Base-by-base conservation (phyloP, 2,329 filamentous ascomycete genomes). In the Pseudogymnoascus sp. region DNA sequence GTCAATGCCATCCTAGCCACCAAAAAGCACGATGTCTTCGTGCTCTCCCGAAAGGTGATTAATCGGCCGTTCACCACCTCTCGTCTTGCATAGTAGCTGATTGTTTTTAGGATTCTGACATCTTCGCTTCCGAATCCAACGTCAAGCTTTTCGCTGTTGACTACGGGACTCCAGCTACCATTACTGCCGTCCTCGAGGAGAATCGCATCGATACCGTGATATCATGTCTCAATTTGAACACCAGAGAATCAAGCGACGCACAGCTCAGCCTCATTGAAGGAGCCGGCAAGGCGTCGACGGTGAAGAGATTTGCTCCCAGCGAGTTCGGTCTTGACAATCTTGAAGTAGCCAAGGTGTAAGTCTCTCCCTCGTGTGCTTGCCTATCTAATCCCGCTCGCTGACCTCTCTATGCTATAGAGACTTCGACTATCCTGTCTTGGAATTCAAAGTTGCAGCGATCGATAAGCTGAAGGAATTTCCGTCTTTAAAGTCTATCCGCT, bases 301-400 rank as follows among this genome's bases (percentile, higher is more conserved):
- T 75, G n/a, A 68, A 64, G 60, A 70, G 75, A 62, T 76, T 76
- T 68, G 69, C 75, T 8, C 75, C 75, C 2, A 75, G 74, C 34
- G 75, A 77, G 64, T 76, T 73, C 64, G 75, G 75, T 42, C 69
- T 76, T 61, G 74, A 76, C 61, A 76, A 76, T 63, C 16, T 57
- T 21, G 51, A 57, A 21, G 51, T 57, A 21, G 29, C 51, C 29
- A 57, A 36, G n/a, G 29, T 36, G 51, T 57, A 36, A 14, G 51
- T 2, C 29, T 18, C 4, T 18, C 51, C n/a, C 10, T 14, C 16
- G 10, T 4, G 3, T 36, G 5, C 51, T 12, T 34, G 16, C 10
- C 51, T 11, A 36, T 12, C n/a, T 5, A 34, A 11, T 57, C 7
- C 47, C 29, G 5, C 5, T 16, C 16, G 51, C 51, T 57, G 5